Percentiles rank a stretch among this genome's conserved stretches.
Evolutionary conservation across 805 yeast species (phyloP).

Genomic region (Wickerhamomyces chaumierensis): DNA sequence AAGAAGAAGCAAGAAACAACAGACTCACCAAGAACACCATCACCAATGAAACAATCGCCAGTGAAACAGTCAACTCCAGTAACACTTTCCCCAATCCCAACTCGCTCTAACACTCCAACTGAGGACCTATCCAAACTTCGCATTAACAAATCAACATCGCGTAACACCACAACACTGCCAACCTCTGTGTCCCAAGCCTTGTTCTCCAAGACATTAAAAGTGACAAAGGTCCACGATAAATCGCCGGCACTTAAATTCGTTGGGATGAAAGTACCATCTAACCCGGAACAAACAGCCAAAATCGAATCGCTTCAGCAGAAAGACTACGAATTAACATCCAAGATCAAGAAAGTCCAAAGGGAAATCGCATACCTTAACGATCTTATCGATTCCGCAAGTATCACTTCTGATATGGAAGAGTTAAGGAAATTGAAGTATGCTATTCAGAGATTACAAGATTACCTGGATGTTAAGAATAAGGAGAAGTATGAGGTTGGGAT

Average conservation of each 20-base stretch:
- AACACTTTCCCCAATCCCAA: conserved; percentile 1
- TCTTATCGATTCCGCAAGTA: conserved; percentile 23
- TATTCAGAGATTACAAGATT: conserved; percentile 25
- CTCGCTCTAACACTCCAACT: neutral
- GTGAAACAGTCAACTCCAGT: conserved; percentile 2
- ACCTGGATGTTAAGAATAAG: conserved; percentile 28
- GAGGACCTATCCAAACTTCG: conserved; percentile 1
- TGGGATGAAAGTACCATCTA: conserved; percentile 13
- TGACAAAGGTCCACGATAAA: conserved; percentile 18
- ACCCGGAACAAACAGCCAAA: conserved; percentile 8
- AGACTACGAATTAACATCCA: conserved; percentile 21
- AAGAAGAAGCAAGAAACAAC: too few species aligned
- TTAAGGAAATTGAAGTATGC: conserved; percentile 26
- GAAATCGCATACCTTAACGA: conserved; percentile 26
- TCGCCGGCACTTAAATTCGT: conserved; percentile 14
- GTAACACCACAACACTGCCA: conserved; percentile 8
- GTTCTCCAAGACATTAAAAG: conserved; percentile 14
- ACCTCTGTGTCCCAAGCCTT: conserved; percentile 20
- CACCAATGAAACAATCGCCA: conserved; percentile 9
- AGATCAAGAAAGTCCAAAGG: conserved; percentile 25
- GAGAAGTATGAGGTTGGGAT: conserved; percentile 33
- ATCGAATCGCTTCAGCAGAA: conserved; percentile 20
- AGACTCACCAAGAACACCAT: neutral
- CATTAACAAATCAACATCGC: neutral
- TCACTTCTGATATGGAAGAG: conserved; percentile 25